Evolutionary conservation across 2,329 filamentous ascomycete species (phyloP).

Genomic region (Beauveria sp.): DNA sequence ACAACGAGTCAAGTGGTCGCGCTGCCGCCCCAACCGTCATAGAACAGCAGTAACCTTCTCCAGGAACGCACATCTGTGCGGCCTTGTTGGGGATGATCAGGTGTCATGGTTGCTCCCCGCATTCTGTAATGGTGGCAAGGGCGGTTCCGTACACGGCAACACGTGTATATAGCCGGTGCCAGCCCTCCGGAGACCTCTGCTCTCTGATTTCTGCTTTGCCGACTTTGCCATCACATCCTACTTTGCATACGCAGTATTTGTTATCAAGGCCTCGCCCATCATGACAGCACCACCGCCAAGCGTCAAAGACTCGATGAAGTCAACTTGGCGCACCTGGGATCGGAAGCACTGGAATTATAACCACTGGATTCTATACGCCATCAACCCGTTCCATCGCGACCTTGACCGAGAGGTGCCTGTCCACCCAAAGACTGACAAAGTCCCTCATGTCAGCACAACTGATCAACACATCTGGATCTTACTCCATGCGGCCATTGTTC

Average conservation of each 20-base stretch:
- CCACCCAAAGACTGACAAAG: constrained; percentile 28
- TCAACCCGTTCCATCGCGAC: constrained; percentile 19
- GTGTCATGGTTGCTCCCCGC: neutral
- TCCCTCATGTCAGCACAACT: constrained; percentile 28
- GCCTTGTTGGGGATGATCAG: neutral
- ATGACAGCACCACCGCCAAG: constrained; percentile 3
- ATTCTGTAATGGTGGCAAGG: neutral
- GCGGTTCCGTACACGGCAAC: neutral
- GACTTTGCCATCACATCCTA: neutral
- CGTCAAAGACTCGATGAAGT: constrained; percentile 28
- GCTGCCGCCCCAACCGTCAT: constrained; percentile 7
- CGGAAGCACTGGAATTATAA: constrained; percentile 19
- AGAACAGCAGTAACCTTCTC: neutral
- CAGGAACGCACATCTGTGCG: neutral
- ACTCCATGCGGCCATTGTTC: constrained; percentile 26
- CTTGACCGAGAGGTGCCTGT: constrained; percentile 26
- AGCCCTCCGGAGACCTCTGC: neutral
- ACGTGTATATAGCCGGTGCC: neutral
- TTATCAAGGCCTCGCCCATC: neutral
- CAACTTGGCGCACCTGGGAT: constrained; percentile 24
- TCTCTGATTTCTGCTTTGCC: neutral
- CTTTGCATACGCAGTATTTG: neutral
- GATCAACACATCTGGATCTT: constrained; percentile 29
- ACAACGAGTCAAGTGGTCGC: constrained; percentile 5
- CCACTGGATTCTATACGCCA: constrained; percentile 23